Evolutionary conservation across 345 rosid species (phyloP).

Genomic region (Clausena lansium): DNA sequence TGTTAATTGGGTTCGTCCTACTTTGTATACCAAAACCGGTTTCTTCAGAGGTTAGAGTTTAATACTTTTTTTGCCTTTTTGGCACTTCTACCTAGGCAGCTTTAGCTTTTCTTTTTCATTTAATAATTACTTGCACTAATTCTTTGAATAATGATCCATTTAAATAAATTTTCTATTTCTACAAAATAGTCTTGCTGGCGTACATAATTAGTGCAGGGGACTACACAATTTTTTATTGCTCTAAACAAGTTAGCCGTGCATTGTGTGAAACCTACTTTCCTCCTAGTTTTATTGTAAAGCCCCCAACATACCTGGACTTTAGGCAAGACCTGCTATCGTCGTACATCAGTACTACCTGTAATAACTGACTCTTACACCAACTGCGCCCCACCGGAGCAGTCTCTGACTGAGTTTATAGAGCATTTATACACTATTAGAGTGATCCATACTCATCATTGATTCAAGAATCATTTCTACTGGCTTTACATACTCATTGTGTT

Average conservation of each 20-base stretch:
- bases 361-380: background rate
- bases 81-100: background rate
- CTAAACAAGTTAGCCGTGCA: background rate
- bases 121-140: background rate
- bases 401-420: background rate
- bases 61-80: background rate
- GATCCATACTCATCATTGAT: background rate
- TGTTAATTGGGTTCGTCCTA: background rate
- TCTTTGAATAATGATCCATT: background rate
- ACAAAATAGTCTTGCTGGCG: background rate
- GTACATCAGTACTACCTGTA: background rate
- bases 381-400: too few relatives aligned
- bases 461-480: too few relatives aligned
- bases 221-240: background rate
- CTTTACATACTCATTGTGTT: background rate
- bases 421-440: background rate
- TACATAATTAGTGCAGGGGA: background rate
- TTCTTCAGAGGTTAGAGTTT: background rate
- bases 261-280: background rate
- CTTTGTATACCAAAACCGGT: background rate
- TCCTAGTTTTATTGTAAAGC: background rate
- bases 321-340: background rate
- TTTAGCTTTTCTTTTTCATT: background rate
- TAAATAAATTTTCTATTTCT: background rate
- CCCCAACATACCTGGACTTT: background rate